Evolutionary conservation across 2,329 filamentous ascomycete species (phyloP).

Genomic region (Cercospora citrullina): DNA sequence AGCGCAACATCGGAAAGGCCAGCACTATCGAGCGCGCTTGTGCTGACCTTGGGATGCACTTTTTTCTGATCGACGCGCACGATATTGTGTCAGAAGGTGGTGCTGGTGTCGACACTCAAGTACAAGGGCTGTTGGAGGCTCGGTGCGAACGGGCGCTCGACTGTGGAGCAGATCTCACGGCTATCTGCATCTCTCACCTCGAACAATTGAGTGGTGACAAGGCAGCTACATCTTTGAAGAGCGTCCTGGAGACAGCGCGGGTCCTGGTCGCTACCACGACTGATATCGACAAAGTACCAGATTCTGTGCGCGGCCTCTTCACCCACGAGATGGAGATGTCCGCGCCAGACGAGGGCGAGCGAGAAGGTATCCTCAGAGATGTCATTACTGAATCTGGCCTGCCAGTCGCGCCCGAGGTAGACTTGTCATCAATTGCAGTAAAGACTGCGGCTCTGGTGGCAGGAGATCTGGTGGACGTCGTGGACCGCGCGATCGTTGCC

Average conservation of each 20-base stretch:
- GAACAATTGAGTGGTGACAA: constrained; percentile 89
- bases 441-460: constrained; percentile 96
- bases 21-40: constrained; percentile 74
- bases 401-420: constrained; percentile 77
- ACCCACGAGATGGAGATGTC: constrained; percentile 93
- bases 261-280: constrained; percentile 93
- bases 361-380: constrained; percentile 80
- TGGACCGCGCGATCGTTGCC: constrained; percentile 82
- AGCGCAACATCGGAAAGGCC: constrained; percentile 91
- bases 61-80: constrained; percentile 84
- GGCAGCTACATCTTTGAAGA: constrained; percentile 80
- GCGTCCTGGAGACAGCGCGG: constrained; percentile 74
- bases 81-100: constrained; percentile 92
- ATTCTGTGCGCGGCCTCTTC: constrained; percentile 85
- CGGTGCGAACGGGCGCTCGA: constrained; percentile 84
- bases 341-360: constrained; percentile 87
- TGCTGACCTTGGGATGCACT: constrained; percentile 85
- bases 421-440: constrained; percentile 79
- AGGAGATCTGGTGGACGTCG: constrained; percentile 86
- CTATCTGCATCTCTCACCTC: constrained; percentile 82
- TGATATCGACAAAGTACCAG: constrained; percentile 90
- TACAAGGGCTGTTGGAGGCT: constrained; percentile 83
- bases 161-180: constrained; percentile 81
- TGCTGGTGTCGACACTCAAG: constrained; percentile 87
- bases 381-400: constrained; percentile 76